Percentiles rank a stretch among this genome's conserved stretches.
These are phyloP conservation scores for Capronia americana DNA, from an alignment of 2,329 filamentous ascomycete genomes.

Conservation along the genomic window DNA sequence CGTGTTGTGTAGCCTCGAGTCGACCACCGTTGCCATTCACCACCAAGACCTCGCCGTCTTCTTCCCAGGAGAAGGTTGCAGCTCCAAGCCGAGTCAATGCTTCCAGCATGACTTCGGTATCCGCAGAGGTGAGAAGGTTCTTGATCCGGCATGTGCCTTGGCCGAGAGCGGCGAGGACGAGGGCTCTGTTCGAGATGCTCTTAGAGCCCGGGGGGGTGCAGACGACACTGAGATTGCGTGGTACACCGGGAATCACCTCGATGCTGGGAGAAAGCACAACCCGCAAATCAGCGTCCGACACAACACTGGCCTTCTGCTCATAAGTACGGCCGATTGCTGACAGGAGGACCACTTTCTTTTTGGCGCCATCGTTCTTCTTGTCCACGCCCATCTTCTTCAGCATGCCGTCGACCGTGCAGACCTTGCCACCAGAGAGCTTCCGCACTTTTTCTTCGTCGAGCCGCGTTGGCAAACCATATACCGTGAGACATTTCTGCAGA, in stretches of 20 bases:
- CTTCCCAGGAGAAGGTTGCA: slow-evolving; percentile 90
- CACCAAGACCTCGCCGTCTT: slow-evolving; percentile 87
- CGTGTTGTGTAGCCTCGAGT: slow-evolving; percentile 74
- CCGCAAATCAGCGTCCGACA: slow-evolving; percentile 83
- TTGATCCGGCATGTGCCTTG: slow-evolving; percentile 84
- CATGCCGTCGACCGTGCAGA: slow-evolving; percentile 83
- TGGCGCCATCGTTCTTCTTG: slow-evolving; percentile 95
- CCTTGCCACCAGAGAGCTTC: slow-evolving; percentile 82
- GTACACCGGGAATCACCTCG: slow-evolving; percentile 74
- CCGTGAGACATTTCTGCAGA: slow-evolving; percentile 90
- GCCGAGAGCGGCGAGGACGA: slow-evolving; percentile 91
- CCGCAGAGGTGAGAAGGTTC: slow-evolving; percentile 93
- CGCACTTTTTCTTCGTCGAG: slow-evolving; percentile 82
- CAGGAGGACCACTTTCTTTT: slow-evolving; percentile 94
- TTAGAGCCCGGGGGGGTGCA: slow-evolving; percentile 95
- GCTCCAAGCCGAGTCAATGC: slow-evolving; percentile 85
- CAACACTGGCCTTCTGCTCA: slow-evolving; percentile 85
- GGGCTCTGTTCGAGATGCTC: slow-evolving; percentile 93
- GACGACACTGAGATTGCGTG: slow-evolving; percentile 68
- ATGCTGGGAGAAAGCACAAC: slow-evolving; percentile 82
- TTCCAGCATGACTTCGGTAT: slow-evolving; percentile 95
- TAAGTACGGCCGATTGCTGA: slow-evolving; percentile 87
- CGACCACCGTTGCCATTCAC: slow-evolving; percentile 90
- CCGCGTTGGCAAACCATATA: slow-evolving; percentile 87
- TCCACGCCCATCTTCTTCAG: slow-evolving; percentile 95